phyloP scores from a whole-genome alignment of 139 green algal genomes.

The Micromonas pusilla region DNA sequence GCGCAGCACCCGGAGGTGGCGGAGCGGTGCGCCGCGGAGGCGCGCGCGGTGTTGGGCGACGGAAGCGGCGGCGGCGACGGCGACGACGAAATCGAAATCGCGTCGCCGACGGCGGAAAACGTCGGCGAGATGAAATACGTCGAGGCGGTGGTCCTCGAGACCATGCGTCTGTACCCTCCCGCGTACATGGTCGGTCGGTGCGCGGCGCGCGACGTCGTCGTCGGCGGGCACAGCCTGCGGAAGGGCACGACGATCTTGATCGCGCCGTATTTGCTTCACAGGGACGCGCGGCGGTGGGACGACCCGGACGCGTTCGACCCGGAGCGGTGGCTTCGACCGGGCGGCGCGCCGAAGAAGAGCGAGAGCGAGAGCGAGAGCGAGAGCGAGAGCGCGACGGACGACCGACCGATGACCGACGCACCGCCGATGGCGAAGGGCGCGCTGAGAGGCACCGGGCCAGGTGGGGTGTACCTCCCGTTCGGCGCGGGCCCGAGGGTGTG shows the following conservation, averaged over 20 bases:
- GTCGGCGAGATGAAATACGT: constrained; percentile 35
- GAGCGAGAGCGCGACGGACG: constrained; percentile 24
- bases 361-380: not conserved
- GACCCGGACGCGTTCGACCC: constrained; percentile 41
- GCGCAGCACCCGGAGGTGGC: constrained; percentile 50
- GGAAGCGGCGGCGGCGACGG: not conserved
- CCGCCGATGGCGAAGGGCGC: not conserved
- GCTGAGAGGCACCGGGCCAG: constrained; percentile 53
- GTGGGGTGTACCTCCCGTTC: constrained; percentile 50
- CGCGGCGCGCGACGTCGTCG: constrained; percentile 34
- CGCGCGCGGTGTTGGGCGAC: constrained; percentile 7
- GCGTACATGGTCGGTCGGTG: constrained; percentile 84
- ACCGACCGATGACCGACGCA: no score
- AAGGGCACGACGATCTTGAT: constrained; percentile 65
- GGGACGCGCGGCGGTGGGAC: constrained; percentile 46
- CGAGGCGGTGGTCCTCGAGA: constrained; percentile 68
- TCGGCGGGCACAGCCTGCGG: constrained; percentile 32
- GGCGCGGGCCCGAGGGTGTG: constrained; percentile 59
- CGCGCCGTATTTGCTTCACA: constrained; percentile 74
- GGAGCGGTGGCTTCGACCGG: constrained; percentile 55
- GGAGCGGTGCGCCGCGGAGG: constrained; percentile 32
- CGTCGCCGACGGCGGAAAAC: constrained; percentile 21
- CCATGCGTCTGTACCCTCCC: constrained; percentile 69
- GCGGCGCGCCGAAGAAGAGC: constrained; percentile 21
- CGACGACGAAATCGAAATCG: not conserved